phyloP scores from a whole-genome alignment of 108 stramenopile genomes.

The Nitzschia sp. region DNA sequence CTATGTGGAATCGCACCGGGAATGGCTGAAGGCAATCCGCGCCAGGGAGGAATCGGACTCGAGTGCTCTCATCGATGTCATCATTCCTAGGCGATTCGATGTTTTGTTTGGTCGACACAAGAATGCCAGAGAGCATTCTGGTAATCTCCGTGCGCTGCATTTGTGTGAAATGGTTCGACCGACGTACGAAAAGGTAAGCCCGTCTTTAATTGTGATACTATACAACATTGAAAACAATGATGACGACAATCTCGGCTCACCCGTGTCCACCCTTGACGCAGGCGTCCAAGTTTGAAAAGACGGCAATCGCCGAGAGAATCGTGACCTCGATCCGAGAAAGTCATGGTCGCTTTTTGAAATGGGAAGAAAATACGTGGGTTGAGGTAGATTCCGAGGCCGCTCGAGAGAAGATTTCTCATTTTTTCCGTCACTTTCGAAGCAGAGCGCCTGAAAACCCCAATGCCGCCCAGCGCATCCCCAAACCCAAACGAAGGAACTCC shows the following conservation, averaged over 20 bases:
- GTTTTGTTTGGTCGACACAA: background rate
- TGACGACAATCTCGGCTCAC: too few species aligned
- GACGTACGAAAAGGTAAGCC: background rate
- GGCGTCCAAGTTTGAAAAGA: conserved; percentile 5
- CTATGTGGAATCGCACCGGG: background rate
- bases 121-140: background rate
- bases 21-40: background rate
- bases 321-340: conserved; percentile 11
- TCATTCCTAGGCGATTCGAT: background rate
- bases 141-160: conserved; percentile 7
- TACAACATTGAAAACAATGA: too few species aligned
- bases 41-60: background rate
- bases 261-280: too few species aligned
- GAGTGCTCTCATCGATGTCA: background rate
- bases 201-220: too few species aligned
- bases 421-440: conserved; percentile 3
- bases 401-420: background rate
- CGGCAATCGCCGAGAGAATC: conserved; percentile 16
- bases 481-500: too few species aligned
- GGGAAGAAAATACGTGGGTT: conserved; percentile 1
- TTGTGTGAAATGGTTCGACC: conserved; percentile 1
- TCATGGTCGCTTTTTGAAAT: conserved; percentile 27
- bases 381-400: conserved; percentile 11
- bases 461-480: too few species aligned
- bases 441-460: too few species aligned